Base-by-base conservation (phyloP, 2,329 filamentous ascomycete species). In the Ascochyta lentis region DNA sequence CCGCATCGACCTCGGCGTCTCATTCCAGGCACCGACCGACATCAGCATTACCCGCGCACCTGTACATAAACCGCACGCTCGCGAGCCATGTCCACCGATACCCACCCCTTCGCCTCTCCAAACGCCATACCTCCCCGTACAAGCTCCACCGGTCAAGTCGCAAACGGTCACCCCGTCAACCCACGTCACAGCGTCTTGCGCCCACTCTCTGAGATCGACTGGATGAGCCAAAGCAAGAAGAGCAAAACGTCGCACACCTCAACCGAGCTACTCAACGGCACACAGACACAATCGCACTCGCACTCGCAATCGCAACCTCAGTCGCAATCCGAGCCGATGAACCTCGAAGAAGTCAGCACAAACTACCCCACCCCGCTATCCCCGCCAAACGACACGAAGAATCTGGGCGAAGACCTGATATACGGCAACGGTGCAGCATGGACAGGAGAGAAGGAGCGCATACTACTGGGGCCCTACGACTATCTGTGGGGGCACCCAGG, bases 401-500 rank as follows among this genome's bases (percentile, higher is more conserved):
- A 65, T 34, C 56, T 76, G 23, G 69, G 71, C 41, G 67, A 76
- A 40, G 67, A 74, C n/a, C 66, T 79, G 55, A 79, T 80, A 54
- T 73, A 77, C 56, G 73, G 73, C n/a, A 72, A 75, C 45, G 64
- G 69, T 33, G 64, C 64, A 55, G 80, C 82, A 16, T 95, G 91
- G 91, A 86, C 84, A 6, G 76, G 81, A 2, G 84, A 89, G 67
- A 94, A 95, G 79, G 90, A 95, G 74, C 86, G 85, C 73, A 87
- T 94, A 58, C 79, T 96, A 49, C 80, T 88, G 43, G 91, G 88
- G 0, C 92, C 92, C 1, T 96, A 87, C 68, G 88, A 94, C 70
- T 96, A 96, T 74, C 83, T 95, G 59, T 84, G 87, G 67, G 84
- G 85, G 40, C 88, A 92, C 60, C 90, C 91, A 0, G 92, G 92